Evolutionary conservation across 441 rosid species (phyloP), one percentile per base, ranked within the genome.

Genomic region (Corymbia calophylla): DNA sequence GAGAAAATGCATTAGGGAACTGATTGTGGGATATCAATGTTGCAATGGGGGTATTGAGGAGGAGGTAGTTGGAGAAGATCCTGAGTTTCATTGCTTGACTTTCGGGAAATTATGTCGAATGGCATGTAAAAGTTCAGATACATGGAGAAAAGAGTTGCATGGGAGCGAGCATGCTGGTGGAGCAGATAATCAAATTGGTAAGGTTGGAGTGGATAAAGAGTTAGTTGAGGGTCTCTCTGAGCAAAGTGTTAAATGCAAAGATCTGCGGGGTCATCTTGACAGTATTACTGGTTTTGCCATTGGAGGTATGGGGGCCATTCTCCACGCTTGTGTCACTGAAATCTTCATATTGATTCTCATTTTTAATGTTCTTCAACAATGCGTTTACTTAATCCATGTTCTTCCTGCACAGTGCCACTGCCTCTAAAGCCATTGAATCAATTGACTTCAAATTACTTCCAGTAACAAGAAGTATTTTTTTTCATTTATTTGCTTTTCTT

Each of bases 261-360:
- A 94, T 88, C 64, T 96, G 91, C 93, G 68, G 87, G 97, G 98
- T 85, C 99, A 97, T 92, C 96, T 93, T 88, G 97, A 93, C 94
- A 93, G 95, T 91, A 93, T 97, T 88, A 97, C 99, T 0, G 97
- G 95, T 86, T 95, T 98, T 88, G 95, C 97, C 6, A 9, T 97
- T 82, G 99, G 98, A 95, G 98, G 99, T 97, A 91, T 90, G 91
- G 62, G 29, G 51, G 58, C 64, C 87, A 86, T 86, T 86, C n/a
- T 55, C 5, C 51, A 77, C 8, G 6, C 84, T 77, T 44, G 51
- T 25, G 9, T 77, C 23, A 17, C 51, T 77, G 84, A 77, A 77
- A 51, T 53, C 87, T 32, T 53, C 32, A 86, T 29, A 54, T 54
- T 7, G 15, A 6, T 58, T 54, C n/a, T 53, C 49, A 32, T 86